phyloP scores from a whole-genome alignment of 2,329 filamentous ascomycete genomes.

The Dothideomycetes sp. region DNA sequence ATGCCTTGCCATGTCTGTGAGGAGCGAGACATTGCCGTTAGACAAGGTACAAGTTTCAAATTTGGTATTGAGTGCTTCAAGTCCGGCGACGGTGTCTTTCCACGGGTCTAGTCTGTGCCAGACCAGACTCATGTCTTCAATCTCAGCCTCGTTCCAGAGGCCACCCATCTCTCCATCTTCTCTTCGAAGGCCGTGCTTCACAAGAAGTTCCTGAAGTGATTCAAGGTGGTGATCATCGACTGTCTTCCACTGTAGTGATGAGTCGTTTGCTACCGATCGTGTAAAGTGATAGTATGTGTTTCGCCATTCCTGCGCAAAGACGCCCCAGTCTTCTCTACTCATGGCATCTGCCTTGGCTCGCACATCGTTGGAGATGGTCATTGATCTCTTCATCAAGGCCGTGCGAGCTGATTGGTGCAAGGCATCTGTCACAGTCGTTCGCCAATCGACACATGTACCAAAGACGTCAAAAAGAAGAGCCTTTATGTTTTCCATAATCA shows the following conservation, averaged over 20 bases:
- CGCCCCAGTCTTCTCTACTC: constrained; percentile 49
- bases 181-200: constrained; percentile 30
- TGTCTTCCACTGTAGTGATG: constrained; percentile 48
- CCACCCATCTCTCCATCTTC: constrained; percentile 25
- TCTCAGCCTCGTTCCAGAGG: constrained; percentile 44
- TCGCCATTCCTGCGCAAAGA: constrained; percentile 64
- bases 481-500: constrained; percentile 33
- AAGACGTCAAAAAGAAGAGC: constrained; percentile 69
- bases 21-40: constrained; percentile 62
- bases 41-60: constrained; percentile 59
- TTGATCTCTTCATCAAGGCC: constrained; percentile 39
- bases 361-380: constrained; percentile 38
- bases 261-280: constrained; percentile 38
- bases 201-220: constrained; percentile 51
- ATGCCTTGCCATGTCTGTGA: constrained; percentile 53
- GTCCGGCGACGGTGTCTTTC: constrained; percentile 52
- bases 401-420: constrained; percentile 43
- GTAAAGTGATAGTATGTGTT: constrained; percentile 45
- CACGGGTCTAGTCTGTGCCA: constrained; percentile 69
- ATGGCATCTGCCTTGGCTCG: constrained; percentile 43
- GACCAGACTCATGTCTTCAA: constrained; percentile 42
- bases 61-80: constrained; percentile 42
- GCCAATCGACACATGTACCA: constrained; percentile 75
- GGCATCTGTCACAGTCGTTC: constrained; percentile 52
- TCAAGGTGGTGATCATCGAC: constrained; percentile 64